Base-by-base conservation (phyloP, 2,329 filamentous ascomycete species). In the Cladosporium sp. region DNA sequence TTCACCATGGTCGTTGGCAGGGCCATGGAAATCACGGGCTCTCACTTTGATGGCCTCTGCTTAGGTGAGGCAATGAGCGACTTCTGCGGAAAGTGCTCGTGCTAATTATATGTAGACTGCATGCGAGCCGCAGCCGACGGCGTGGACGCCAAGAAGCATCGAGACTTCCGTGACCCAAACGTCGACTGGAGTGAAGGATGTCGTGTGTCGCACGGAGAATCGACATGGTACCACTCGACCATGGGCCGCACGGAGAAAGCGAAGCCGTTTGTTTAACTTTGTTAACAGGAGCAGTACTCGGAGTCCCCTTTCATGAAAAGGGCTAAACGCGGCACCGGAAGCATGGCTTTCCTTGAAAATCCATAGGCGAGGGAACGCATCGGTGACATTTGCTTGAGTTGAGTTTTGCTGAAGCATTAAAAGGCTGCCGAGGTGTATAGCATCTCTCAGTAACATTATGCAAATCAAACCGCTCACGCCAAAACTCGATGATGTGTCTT, bases 11-110 rank as follows among this genome's bases (percentile, higher is more conserved):
- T 57, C 23, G 62, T 57, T 18, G 12, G n/a, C 21, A 44, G 21
- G 2, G 49, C 31, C 23, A 50, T 53, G 1, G 31, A 52, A 1
- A 2, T 6, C 11, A 37, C 60, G 2, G 31, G 23, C 8, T 28
- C 35, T 11, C 66, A 69, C 60, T 77, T 77, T 58, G 66, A 77
- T 16, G 76, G 76, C 4, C 49, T 77, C 28, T 78, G 76, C 40
- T 60, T 77, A 5, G 67, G 67, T 67, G 50, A 37, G 67, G 4
- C 0, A 8, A 44, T n/a, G 14, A n/a, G 5, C 18, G 5, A n/a
- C 1, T 2, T 14, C 16, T 55, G 7, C 6, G 52, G 52, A 14
- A 11, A 14, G 1, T 3, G 18, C 12, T 3, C 7, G 5, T 55
- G 18, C 29, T 55, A 21, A 55, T 11, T 1, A 6, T 11, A 1